Evolutionary conservation across 345 rosid species (phyloP).

Genomic region (Durio zibethinus): DNA sequence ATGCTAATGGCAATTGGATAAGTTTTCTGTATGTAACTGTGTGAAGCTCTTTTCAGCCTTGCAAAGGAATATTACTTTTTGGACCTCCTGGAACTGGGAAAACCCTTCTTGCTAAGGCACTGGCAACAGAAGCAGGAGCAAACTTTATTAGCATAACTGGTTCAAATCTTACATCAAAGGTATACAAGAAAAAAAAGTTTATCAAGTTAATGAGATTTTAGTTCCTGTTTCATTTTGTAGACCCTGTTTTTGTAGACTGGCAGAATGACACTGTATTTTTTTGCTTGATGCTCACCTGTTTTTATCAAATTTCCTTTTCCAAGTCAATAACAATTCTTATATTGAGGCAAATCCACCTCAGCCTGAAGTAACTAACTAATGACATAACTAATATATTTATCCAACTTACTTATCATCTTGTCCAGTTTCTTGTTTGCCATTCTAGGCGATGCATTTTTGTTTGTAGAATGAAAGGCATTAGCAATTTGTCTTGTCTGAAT

Average conservation of each 20-base stretch:
- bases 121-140: slow-evolving; percentile 97
- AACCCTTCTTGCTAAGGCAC: slow-evolving; percentile 93
- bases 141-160: slow-evolving; percentile 98
- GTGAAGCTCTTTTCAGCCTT: slow-evolving; percentile 54
- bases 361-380: background rate
- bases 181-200: slow-evolving; percentile 20
- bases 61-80: slow-evolving; percentile 96
- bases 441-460: background rate
- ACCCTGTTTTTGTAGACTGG: background rate
- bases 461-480: background rate
- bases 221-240: background rate
- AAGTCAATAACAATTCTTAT: background rate
- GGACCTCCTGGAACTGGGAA: slow-evolving; percentile 99
- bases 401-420: background rate
- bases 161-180: slow-evolving; percentile 97
- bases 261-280: too few species aligned
- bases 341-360: background rate
- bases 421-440: background rate
- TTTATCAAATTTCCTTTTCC: background rate
- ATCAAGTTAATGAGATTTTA: background rate
- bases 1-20: background rate
- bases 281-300: background rate
- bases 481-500: background rate
- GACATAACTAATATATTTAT: background rate
- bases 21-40: slow-evolving; percentile 11